These are phyloP conservation scores for Penicillium dipodomyicola DNA, from an alignment of 495 filamentous ascomycete species.

Conservation along the genomic window DNA sequence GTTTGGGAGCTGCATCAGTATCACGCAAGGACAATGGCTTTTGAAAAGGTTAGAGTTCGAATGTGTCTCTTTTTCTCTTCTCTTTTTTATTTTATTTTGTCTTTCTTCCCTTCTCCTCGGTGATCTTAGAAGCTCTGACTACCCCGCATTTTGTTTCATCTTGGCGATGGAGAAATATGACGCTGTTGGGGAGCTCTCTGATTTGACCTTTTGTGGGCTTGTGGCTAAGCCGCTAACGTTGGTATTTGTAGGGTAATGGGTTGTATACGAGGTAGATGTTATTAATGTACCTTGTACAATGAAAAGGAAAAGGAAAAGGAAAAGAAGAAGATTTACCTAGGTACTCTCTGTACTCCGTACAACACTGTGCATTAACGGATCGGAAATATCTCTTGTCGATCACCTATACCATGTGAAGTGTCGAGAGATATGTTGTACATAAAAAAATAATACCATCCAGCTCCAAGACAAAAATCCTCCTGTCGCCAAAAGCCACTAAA, in stretches of 20 bases:
- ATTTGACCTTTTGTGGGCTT: not conserved
- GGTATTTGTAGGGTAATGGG: not conserved
- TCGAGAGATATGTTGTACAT: not conserved
- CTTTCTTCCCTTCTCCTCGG: not conserved
- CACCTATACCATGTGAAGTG: not conserved
- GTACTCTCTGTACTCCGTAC: not conserved
- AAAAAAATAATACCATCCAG: not conserved
- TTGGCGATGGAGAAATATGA: not conserved
- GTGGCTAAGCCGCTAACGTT: not conserved
- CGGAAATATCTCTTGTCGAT: not conserved
- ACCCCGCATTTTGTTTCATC: slow-evolving; percentile 23
- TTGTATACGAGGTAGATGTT: not conserved
- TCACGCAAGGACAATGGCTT: not conserved
- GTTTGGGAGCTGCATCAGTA: not conserved
- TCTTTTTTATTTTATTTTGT: not conserved
- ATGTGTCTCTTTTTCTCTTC: not conserved
- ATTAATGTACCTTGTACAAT: too few relatives aligned
- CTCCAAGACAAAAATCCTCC: not conserved
- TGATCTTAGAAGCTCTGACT: slow-evolving; percentile 2
- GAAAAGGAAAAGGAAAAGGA: too few relatives aligned
- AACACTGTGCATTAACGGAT: not conserved
- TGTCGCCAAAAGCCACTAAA: slow-evolving; percentile 7
- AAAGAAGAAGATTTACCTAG: too few relatives aligned
- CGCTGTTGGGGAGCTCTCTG: not conserved
- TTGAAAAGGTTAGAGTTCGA: not conserved